Evolutionary conservation across 2,329 filamentous ascomycete genomes (phyloP).

Genomic region (Penicillium verrucosum): DNA sequence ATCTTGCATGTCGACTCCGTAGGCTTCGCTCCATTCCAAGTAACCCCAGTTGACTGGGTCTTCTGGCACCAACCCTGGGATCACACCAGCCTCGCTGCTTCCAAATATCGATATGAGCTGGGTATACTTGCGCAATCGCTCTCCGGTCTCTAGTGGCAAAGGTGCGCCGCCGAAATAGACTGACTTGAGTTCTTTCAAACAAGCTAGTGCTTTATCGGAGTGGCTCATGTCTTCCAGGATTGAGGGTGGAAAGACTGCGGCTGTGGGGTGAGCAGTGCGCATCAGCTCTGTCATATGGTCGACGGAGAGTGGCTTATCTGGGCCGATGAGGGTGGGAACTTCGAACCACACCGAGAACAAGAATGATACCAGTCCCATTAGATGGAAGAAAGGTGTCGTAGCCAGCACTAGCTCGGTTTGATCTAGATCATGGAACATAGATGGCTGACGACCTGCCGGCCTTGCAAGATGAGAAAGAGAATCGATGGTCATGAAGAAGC

Average conservation of each 20-base stretch:
- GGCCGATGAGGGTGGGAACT: constrained; percentile 19
- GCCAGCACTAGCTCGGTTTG: constrained; percentile 15
- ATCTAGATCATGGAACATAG: constrained; percentile 8
- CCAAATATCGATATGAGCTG: constrained; percentile 18
- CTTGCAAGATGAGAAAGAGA: constrained; percentile 2
- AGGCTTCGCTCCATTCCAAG: constrained; percentile 35
- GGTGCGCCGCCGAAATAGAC: constrained; percentile 23
- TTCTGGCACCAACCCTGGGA: constrained; percentile 14
- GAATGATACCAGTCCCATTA: constrained; percentile 25
- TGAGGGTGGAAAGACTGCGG: constrained; percentile 23
- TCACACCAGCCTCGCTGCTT: constrained; percentile 21
- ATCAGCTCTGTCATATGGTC: constrained; percentile 22
- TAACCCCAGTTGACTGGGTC: constrained; percentile 32
- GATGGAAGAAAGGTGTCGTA: constrained; percentile 27
- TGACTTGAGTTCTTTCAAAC: constrained; percentile 8
- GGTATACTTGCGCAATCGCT: constrained; percentile 15
- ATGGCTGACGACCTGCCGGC: constrained; percentile 16
- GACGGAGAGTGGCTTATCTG: constrained; percentile 27
- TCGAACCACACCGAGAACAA: constrained; percentile 19
- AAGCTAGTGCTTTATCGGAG: constrained; percentile 14
- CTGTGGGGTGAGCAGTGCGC: constrained; percentile 15
- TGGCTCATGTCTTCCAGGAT: constrained; percentile 27
- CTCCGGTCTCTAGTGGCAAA: constrained; percentile 16
- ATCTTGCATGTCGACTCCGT: constrained; percentile 30
- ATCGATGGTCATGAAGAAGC: constrained; percentile 21